phyloP scores from a whole-genome alignment of 768 basidiomycete species.

The Leccinum truebloodii region DNA sequence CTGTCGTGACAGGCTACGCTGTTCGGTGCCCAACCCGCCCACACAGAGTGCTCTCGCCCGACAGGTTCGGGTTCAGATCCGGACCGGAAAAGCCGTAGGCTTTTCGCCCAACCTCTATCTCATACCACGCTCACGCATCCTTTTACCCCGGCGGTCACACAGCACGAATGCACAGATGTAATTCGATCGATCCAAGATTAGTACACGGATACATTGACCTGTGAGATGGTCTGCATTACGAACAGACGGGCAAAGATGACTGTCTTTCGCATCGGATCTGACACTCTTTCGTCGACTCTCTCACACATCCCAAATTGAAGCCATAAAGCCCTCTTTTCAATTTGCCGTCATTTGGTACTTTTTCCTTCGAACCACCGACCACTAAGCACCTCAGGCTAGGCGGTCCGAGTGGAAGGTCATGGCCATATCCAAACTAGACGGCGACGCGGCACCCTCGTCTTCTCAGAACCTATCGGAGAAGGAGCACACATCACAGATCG shows the following conservation, averaged over 20 bases:
- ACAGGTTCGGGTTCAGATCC: too few relatives aligned
- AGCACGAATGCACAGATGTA: too few relatives aligned
- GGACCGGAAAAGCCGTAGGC: too few relatives aligned
- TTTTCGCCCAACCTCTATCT: too few relatives aligned
- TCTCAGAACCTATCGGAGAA: slow-evolving; percentile 7
- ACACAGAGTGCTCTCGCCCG: too few relatives aligned
- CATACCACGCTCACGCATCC: too few relatives aligned
- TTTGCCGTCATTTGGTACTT: background rate
- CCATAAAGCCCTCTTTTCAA: background rate
- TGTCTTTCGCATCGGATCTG: slow-evolving; percentile 1
- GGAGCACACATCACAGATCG: background rate
- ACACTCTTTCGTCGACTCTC: background rate
- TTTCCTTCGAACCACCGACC: background rate
- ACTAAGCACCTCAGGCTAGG: background rate
- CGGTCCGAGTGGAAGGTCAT: background rate
- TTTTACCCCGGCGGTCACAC: too few relatives aligned
- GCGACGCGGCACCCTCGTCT: background rate
- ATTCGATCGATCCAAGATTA: background rate
- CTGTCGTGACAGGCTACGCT: too few relatives aligned
- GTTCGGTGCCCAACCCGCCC: too few relatives aligned
- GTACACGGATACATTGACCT: background rate
- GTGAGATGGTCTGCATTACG: background rate
- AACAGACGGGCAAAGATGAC: background rate
- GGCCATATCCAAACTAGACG: background rate
- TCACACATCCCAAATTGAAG: background rate